Evolutionary conservation across 2,329 filamentous ascomycete species (phyloP).

Genomic region (Plectosphaerella plurivora): DNA sequence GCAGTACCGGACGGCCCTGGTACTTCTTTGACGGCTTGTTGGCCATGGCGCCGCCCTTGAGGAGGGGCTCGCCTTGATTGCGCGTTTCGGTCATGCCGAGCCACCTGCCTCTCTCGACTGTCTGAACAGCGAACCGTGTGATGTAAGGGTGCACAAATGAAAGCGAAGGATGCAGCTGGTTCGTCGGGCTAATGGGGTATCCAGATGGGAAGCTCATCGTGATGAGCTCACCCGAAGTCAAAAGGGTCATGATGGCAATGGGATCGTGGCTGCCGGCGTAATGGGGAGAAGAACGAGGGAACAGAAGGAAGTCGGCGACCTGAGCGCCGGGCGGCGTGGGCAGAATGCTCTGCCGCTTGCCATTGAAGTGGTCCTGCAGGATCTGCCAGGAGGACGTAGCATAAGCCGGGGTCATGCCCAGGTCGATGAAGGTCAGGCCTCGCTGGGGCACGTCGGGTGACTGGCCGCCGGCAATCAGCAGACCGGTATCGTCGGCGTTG

Average conservation of each 20-base stretch:
- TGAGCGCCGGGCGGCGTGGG: constrained; percentile 73
- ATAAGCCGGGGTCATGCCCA: constrained; percentile 85
- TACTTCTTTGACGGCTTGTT: constrained; percentile 68
- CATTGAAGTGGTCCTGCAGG: constrained; percentile 72
- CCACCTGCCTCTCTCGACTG: constrained; percentile 77
- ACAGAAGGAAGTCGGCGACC: constrained; percentile 74
- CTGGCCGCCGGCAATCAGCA: constrained; percentile 81
- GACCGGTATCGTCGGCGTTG: constrained; percentile 87
- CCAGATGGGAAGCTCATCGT: constrained; percentile 91
- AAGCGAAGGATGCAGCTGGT: constrained; percentile 83
- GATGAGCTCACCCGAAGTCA: constrained; percentile 83
- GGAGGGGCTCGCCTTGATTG: constrained; percentile 69
- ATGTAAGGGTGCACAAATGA: constrained; percentile 90
- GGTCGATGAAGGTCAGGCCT: constrained; percentile 82
- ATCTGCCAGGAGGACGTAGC: constrained; percentile 87
- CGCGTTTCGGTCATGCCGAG: constrained; percentile 85
- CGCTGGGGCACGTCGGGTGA: constrained; percentile 62
- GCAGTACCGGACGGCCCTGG: constrained; percentile 78
- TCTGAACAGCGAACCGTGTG: constrained; percentile 65
- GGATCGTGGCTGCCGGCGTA: constrained; percentile 88
- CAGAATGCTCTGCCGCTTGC: constrained; percentile 68
- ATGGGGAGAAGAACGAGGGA: constrained; percentile 79
- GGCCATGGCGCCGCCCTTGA: constrained; percentile 75
- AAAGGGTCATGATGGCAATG: constrained; percentile 72
- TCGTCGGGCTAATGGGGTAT: constrained; percentile 85